Percentiles rank a stretch among this genome's conserved stretches.
phyloP scores from a whole-genome alignment of 2,329 filamentous ascomycete genomes.

The Arthrocladium fulminans region DNA sequence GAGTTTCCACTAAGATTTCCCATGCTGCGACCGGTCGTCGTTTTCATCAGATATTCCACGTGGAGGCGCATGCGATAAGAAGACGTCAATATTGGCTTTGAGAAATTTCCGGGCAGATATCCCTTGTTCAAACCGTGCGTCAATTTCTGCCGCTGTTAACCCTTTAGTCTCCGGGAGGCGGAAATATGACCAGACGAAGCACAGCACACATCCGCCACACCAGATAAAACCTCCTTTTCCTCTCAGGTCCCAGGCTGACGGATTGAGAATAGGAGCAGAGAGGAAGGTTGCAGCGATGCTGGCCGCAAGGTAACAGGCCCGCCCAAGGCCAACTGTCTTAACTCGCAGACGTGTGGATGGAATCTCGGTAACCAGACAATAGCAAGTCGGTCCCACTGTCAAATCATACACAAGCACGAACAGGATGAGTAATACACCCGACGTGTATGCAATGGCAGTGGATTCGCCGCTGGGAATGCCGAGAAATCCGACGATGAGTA shows the following conservation, averaged over 20 bases:
- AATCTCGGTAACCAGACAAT: conserved; percentile 44
- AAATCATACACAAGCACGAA: conserved; percentile 48
- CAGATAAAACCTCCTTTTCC: conserved; percentile 33
- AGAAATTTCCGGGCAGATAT: conserved; percentile 31
- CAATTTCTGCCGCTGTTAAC: conserved; percentile 33
- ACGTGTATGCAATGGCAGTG: conserved; percentile 25
- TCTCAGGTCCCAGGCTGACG: conserved; percentile 29
- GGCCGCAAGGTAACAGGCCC: conserved; percentile 33
- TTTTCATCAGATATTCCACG: too few relatives aligned
- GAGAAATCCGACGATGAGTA: conserved; percentile 25
- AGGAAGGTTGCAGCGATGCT: conserved; percentile 35
- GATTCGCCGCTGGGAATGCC: conserved; percentile 14
- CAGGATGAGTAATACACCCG: conserved; percentile 42
- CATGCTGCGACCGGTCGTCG: too few relatives aligned
- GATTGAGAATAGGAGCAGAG: conserved; percentile 23
- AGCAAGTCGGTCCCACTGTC: conserved; percentile 46
- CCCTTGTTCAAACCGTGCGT: conserved; percentile 33
- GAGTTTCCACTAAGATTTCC: too few relatives aligned
- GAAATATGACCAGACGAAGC: conserved; percentile 33
- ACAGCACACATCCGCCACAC: conserved; percentile 27
- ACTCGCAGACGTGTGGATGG: conserved; percentile 45
- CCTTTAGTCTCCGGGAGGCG: conserved; percentile 35
- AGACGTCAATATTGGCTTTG: conserved; percentile 24
- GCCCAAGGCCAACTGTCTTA: conserved; percentile 48
- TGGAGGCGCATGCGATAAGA: too few relatives aligned